Percentiles rank a stretch among this genome's conserved stretches.
These are phyloP conservation scores for Pelargonium fulgidum DNA, from an alignment of 441 rosid species.

Conservation along the genomic window DNA sequence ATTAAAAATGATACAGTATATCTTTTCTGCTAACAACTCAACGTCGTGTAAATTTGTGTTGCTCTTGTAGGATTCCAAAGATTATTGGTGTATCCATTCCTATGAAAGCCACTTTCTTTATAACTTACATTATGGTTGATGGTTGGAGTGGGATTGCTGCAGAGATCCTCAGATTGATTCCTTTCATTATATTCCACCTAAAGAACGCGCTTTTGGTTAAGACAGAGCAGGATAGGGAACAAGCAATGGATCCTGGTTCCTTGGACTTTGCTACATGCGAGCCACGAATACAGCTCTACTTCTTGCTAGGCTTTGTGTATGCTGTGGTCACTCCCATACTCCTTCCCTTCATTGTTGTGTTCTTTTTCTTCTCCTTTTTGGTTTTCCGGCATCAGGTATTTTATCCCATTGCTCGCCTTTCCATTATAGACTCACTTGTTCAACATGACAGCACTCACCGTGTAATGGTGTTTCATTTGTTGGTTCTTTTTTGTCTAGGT, in stretches of 20 bases:
- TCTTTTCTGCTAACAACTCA: too few relatives aligned
- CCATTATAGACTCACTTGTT: too few relatives aligned
- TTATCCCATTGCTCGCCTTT: too few relatives aligned
- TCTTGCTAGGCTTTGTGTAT: conserved; percentile 85
- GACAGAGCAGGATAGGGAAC: conserved; percentile 92
- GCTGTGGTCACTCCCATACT: conserved; percentile 74
- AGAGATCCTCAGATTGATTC: conserved; percentile 73
- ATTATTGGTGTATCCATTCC: conserved; percentile 92
- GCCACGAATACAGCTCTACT: conserved; percentile 86
- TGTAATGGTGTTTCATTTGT: too few relatives aligned
- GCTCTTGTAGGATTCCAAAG: conserved; percentile 55
- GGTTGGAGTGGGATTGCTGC: conserved; percentile 98
- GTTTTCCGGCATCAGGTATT: conserved; percentile 93
- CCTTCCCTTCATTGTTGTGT: conserved; percentile 78
- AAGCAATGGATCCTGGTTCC: conserved; percentile 92
- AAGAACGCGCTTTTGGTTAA: conserved; percentile 86
- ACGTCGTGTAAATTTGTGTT: not conserved
- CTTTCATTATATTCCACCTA: conserved; percentile 73
- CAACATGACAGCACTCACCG: too few relatives aligned
- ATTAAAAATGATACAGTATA: too few relatives aligned
- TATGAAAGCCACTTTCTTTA: conserved; percentile 84
- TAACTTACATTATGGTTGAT: conserved; percentile 90
- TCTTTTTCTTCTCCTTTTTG: conserved; percentile 66
- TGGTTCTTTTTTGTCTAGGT: conserved; percentile 32
- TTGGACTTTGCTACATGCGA: conserved; percentile 79